Conservation (phyloP, 2,329 filamentous ascomycete genomes). For the Alternaria sp. region DNA sequence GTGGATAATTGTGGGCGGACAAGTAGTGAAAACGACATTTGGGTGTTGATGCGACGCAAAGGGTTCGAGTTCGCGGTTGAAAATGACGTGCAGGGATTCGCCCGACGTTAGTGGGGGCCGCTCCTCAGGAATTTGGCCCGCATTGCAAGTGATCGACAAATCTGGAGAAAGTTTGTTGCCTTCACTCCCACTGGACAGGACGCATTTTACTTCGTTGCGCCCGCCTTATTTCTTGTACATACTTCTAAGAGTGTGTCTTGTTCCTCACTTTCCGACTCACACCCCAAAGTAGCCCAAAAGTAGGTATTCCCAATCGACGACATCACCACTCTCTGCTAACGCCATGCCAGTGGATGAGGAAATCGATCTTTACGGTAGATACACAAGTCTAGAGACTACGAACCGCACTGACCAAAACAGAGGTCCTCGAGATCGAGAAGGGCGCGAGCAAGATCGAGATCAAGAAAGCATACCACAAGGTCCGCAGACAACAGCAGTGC, state of each 20-base stretch:
- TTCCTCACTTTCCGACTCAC: background rate
- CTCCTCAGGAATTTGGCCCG: constrained; percentile 15
- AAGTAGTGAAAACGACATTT: constrained; percentile 36
- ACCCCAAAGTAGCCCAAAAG: constrained; percentile 2
- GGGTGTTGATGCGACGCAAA: constrained; percentile 7
- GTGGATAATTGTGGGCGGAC: constrained; percentile 33
- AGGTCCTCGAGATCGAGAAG: constrained; percentile 79
- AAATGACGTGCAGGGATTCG: constrained; percentile 18
- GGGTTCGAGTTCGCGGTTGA: constrained; percentile 10
- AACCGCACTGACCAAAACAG: constrained; percentile 60
- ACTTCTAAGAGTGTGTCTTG: background rate
- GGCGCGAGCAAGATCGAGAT: constrained; percentile 80
- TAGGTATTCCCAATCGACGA: background rate
- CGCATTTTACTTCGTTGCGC: background rate
- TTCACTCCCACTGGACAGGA: background rate
- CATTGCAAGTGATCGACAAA: constrained; percentile 9
- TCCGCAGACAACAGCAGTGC: constrained; percentile 51
- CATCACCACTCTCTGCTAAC: constrained; percentile 19
- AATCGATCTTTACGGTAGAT: constrained; percentile 66
- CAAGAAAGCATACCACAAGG: constrained; percentile 97
- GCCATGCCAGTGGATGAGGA: constrained; percentile 55
- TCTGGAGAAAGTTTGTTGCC: constrained; percentile 19
- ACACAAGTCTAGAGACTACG: constrained; percentile 8
- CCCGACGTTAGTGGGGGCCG: constrained; percentile 14
- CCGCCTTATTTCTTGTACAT: constrained; percentile 17